Evolutionary conservation across 2,329 filamentous ascomycete genomes (phyloP), one percentile per base, ranked within the genome.

Genomic region (Periconia macrospinosa): DNA sequence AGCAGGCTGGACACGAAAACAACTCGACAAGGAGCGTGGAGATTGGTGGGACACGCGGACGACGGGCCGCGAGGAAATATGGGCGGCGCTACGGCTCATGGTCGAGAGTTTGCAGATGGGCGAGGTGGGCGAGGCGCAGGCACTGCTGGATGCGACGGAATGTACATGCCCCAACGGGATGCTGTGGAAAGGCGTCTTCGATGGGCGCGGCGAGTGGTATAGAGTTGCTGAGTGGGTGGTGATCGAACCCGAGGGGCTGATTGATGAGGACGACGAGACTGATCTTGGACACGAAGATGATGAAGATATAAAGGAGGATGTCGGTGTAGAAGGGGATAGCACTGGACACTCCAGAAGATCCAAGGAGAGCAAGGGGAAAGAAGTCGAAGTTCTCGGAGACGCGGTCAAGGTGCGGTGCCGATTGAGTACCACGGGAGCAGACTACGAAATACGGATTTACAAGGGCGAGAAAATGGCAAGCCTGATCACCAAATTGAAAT

Each of bases 21-120:
- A 87, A 49, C 78, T 96, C 2, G 83, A 86, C 54, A 81, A 80
- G 30, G 90, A 96, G 75, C 84, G 93, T 46, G 77, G 76, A 46
- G 91, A 91, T 57, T 97, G 95, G 79, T 97, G 96, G 74, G 92
- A 97, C 56, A 97, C 92, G 1, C 81, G 91, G 45, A 90, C 95
- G 15, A 89, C 88, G 0, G 91, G 91, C 2, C 82, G 85, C 3
- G 67, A 81, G 5, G 90, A 96, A 72, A 83, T 94, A 23, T 97
- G 93, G 93, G 85, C 85, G 62, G 87, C 90, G 0, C 73, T 97
- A 14, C 82, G 82, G 44, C 78, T 85, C 1, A 88, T 87, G 0
- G 79, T 91, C 17, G 83, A 89, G 56, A 77, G 90, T 7, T 71
- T 96, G 56, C 88, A 88, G 76, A 63, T 68, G 0, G 79, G 76